Evolutionary conservation across 441 rosid genomes (phyloP), one percentile per base, ranked within the genome.

Genomic region (Kokia cookei): DNA sequence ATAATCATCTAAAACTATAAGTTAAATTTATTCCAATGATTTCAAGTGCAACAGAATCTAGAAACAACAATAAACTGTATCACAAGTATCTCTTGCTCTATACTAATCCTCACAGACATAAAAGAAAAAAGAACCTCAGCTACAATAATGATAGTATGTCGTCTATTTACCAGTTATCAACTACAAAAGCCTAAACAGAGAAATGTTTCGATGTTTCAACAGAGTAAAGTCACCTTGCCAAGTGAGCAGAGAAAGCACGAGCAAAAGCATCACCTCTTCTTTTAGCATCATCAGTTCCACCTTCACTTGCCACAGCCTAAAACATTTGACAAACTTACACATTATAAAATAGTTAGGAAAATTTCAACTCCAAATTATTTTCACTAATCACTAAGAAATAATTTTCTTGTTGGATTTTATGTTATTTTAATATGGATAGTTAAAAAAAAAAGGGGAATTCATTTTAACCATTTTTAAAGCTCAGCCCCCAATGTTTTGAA

Each of bases 221-320:
- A 35, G 47, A 15, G 9, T 27, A 70, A 35, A 59, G 32, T 74
- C 76, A 96, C 99, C 99, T 90, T 58, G 97, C 97, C 87, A 96
- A 84, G 86, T 93, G 99, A 79, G 99, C 99, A 79, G 98, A 93
- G 84, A 96, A 96, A 64, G 98, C 98, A 83, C 93, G 91, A 75
- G 97, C 98, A 85, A 96, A 96, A 78, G 99, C 99, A 78, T 96
- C 98, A 27, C 99, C 99, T 75, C 98, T 91, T 83, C 96, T 88
- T 84, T 89, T 92, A 19, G 97, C 98, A 85, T 96, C 98, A 66
- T 92, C 99, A 6, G 97, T 93, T 80, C 99, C 98, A 27, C 99
- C 99, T 89, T 93, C 99, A 83, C 98, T 96, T 80, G 98, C 99
- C 75, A 92, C 99, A 57, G 99, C 99, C 99, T 96, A 76, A 72